phyloP scores from a whole-genome alignment of 2,329 filamentous ascomycete species.

The Ceratocystis cacaofunesta region DNA sequence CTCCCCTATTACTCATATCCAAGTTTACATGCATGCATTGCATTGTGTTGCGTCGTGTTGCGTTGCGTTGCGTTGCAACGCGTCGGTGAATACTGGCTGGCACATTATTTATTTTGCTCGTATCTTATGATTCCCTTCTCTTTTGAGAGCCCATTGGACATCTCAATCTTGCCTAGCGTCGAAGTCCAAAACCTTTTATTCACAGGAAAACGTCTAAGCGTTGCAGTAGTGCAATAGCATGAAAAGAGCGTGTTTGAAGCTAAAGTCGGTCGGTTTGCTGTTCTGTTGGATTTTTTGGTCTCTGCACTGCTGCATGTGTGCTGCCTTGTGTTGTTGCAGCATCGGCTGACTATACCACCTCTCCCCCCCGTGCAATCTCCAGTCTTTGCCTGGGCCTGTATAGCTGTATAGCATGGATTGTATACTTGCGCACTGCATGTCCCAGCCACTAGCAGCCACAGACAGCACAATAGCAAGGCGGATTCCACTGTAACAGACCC shows the following conservation, averaged over 20 bases:
- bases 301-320: no score
- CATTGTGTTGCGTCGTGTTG: no score
- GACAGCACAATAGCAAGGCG: neutral
- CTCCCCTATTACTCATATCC: no score
- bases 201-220: neutral
- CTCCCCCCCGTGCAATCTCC: neutral
- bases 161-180: constrained; percentile 1
- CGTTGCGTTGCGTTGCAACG: no score
- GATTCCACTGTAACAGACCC: neutral
- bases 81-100: neutral
- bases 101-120: neutral
- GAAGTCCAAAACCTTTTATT: neutral
- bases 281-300: neutral
- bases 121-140: neutral
- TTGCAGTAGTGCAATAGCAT: constrained; percentile 8
- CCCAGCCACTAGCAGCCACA: neutral
- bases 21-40: no score
- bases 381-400: neutral
- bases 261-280: neutral
- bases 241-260: neutral
- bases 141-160: neutral
- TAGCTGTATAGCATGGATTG: constrained; percentile 2
- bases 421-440: neutral
- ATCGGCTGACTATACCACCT: neutral
- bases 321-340: neutral